Conservation (phyloP, 768 basidiomycete species). For the Rhodotorula paludigena region DNA sequence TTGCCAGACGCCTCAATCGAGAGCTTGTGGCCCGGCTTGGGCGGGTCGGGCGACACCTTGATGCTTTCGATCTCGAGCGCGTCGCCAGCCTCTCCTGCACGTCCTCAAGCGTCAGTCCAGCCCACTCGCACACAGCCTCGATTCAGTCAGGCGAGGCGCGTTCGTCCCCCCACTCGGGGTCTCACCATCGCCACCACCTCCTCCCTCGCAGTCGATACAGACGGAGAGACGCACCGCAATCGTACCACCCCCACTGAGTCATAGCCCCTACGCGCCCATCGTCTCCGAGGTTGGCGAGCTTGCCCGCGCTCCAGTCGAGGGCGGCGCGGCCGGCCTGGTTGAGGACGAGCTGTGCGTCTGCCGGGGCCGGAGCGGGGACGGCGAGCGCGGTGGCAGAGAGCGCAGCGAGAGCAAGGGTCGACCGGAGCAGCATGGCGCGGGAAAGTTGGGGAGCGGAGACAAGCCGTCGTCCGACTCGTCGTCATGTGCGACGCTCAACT, state of each 20-base stretch:
- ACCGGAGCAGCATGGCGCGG: slow-evolving; percentile 8
- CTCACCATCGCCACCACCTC: neutral
- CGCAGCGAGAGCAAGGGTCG: slow-evolving; percentile 7
- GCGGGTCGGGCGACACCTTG: slow-evolving; percentile 66
- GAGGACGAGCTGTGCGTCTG: slow-evolving; percentile 40
- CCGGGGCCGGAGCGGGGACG: slow-evolving; percentile 38
- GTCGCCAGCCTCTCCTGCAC: slow-evolving; percentile 24
- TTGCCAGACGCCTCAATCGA: slow-evolving; percentile 73
- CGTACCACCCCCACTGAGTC: slow-evolving; percentile 60
- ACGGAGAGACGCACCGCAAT: slow-evolving; percentile 64
- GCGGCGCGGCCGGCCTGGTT: slow-evolving; percentile 41
- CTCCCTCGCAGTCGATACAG: slow-evolving; percentile 8
- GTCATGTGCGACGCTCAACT: no score
- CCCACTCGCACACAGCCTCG: no score
- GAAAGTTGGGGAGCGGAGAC: no score
- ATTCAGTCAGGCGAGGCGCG: neutral
- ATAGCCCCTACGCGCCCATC: slow-evolving; percentile 46
- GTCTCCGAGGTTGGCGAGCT: slow-evolving; percentile 38
- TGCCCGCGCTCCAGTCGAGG: slow-evolving; percentile 42
- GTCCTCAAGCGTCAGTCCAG: neutral
- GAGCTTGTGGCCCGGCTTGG: slow-evolving; percentile 75
- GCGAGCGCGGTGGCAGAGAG: slow-evolving; percentile 38
- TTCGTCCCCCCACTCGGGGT: neutral
- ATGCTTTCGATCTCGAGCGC: slow-evolving; percentile 40
- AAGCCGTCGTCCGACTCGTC: no score